Base-by-base conservation (phyloP, 768 basidiomycete genomes). In the Bullera alba region DNA sequence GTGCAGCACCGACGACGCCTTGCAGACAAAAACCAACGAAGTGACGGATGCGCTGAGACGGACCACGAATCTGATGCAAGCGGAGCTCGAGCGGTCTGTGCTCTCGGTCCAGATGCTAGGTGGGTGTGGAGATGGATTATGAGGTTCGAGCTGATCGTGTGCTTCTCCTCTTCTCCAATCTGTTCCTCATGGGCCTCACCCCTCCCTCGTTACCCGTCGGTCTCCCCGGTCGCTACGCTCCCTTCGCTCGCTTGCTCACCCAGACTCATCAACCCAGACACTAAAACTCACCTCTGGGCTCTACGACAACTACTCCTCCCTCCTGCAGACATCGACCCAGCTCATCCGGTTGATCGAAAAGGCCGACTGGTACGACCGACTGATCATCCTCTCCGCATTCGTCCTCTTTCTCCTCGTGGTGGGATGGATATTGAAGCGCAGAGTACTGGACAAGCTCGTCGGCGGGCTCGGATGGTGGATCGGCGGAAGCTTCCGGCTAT, bases 361-460 rank as follows among this genome's bases (percentile, higher is more conserved):
- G 53, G 80, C 90, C 15, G 92, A 97, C 76, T 84, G 86, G 82
- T 76, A 92, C 17, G 95, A 99, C 75, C 84, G 92, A 5, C 69
- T 95, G 25, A 75, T 97, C 54, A 84, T 99, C 60, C 74, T 90
- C 48, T 77, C 82, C 1, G 87, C 81, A 0, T 81, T 97, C 29
- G 67, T 77, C 10, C 87, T 96, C 71, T 99, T 99, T 75, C 54
- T 83, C 51, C 79, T 91, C 16, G 84, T 87, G 26, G 82, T 90
- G 5, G 78, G 84, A 22, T 92, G 87, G 61, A 85, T 99, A 58
- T 63, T 97, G 62, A 89, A 95, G 73, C 83, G 91, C 50, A 80
- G 95, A 15, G 75, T 96, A 41, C 57, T 96, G 29, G 87, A 93
- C 67, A 80, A 82, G 29, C 81, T 86, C 2, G 54, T 93, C 22